A percentile compares a stretch with the other conserved stretches of the same genome.
Conservation (phyloP, 805 yeast species). For the Candida pseudofarinosa region DNA sequence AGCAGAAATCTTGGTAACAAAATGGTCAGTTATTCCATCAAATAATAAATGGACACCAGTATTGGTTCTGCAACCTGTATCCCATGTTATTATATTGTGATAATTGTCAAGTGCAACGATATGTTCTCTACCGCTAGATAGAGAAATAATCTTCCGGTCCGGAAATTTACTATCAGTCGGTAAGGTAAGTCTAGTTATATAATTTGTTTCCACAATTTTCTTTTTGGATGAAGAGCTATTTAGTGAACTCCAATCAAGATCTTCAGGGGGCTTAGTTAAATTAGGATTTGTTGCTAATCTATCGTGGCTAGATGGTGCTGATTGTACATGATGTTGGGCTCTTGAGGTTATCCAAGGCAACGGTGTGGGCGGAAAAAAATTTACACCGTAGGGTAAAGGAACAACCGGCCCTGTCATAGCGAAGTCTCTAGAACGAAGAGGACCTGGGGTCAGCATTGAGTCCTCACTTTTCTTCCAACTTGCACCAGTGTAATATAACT, state of each 20-base stretch:
- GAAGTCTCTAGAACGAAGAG: slow-evolving; percentile 16
- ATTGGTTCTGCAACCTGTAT: slow-evolving; percentile 29
- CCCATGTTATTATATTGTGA: slow-evolving; percentile 61
- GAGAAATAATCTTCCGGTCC: slow-evolving; percentile 36
- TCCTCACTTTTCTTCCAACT: slow-evolving; percentile 16
- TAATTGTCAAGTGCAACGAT: slow-evolving; percentile 54
- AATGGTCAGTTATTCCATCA: slow-evolving; percentile 15
- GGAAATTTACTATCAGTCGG: slow-evolving; percentile 11
- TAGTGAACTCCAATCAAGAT: slow-evolving; percentile 5
- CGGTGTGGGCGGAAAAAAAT: slow-evolving; percentile 3
- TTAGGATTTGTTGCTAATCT: slow-evolving; percentile 11
- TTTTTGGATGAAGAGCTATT: slow-evolving; percentile 1
- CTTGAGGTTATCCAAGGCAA: not conserved
- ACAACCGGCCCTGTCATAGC: not conserved
- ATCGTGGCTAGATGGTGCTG: not conserved
- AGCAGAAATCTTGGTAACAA: slow-evolving; percentile 47
- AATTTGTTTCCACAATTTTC: slow-evolving; percentile 16
- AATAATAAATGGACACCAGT: slow-evolving; percentile 45
- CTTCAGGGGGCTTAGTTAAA: slow-evolving; percentile 20
- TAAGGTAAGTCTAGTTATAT: slow-evolving; percentile 18
- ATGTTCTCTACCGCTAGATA: slow-evolving; percentile 64
- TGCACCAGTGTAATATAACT: slow-evolving; percentile 51
- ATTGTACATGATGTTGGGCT: not conserved
- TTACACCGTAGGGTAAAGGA: not conserved
- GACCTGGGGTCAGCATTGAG: slow-evolving; percentile 25